Base-by-base conservation (phyloP, 768 basidiomycete species). In the Amanita rubescens region DNA sequence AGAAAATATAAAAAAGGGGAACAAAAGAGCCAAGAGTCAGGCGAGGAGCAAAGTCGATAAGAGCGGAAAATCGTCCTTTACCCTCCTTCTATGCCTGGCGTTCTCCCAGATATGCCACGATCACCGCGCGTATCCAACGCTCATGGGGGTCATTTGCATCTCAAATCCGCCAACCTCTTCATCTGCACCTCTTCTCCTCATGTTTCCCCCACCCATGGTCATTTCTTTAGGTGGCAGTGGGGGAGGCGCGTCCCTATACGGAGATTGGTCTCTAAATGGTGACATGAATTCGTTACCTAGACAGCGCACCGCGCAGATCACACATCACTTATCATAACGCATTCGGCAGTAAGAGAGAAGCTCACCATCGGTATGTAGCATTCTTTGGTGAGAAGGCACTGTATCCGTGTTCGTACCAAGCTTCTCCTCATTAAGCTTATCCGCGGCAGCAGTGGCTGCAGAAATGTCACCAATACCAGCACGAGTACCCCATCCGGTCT, bases 401-500 rank as follows among this genome's bases (percentile, higher is more conserved):
- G 58, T 30, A 64, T 71, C 57, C 46, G 62, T 55, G n/a, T 50
- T 27, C 25, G 15, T 25, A 3, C 35, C 35, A 37, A 38, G 11
- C 38, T 64, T 63, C 24, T 67, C 67, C 51, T 67, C 67, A 52
- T 72, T 69, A 56, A 66, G 66, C 58, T 68, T 68, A 57, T 80
- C 83, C 51, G 76, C 71, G 11, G 88, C 88, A 7, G 82, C 81
- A 2, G 87, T 88, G 48, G 89, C 88, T 34, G 84, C 81, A 0
- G 82, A 73, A 1, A 83, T 82, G 73, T 93, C 88, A 63, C 90
- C 90, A 62, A 94, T 90, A 71, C 93, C 92, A 5, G 93, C 82
- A 67, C 92, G 86, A n/a, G 92, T 96, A 39, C 93, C 93, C 93
- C 92, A 95, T 38, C 87, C 92, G 63, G 90, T 94, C 84, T 90